These are phyloP conservation scores for Carallia pectinifolia DNA, from an alignment of 345 rosid genomes.

Conservation along the genomic window DNA sequence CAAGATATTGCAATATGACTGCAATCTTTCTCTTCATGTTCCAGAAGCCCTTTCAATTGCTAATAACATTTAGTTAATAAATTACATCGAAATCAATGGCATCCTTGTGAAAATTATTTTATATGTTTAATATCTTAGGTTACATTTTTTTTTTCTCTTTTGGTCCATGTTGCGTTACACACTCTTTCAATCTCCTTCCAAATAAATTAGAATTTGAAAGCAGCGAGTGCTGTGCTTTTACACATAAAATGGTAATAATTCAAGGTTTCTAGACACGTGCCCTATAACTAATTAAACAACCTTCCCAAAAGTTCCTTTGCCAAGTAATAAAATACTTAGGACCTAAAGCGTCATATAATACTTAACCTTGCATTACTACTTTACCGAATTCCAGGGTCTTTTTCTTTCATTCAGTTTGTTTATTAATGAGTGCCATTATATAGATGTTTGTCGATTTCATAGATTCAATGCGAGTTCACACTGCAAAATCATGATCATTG, in stretches of 20 bases:
- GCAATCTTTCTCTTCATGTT: too few species aligned
- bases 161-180: not conserved
- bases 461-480: too few species aligned
- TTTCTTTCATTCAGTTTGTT: slow-evolving; percentile 10
- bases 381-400: slow-evolving; percentile 42
- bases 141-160: not conserved
- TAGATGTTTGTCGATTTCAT: too few species aligned
- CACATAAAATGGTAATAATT: not conserved
- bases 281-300: slow-evolving; percentile 15
- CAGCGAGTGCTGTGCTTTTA: slow-evolving; percentile 25
- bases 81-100: not conserved
- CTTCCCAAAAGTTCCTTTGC: not conserved
- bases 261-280: slow-evolving; percentile 6
- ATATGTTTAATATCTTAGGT: slow-evolving; percentile 2
- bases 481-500: too few species aligned
- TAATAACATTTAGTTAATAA: not conserved
- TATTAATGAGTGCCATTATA: not conserved
- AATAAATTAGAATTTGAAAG: not conserved
- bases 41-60: not conserved
- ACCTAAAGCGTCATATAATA: slow-evolving; percentile 21
- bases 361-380: slow-evolving; percentile 29
- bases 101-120: not conserved
- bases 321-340: slow-evolving; percentile 7
- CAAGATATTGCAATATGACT: too few species aligned
- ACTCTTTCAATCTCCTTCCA: not conserved